These are phyloP conservation scores for Metschnikowia proteae DNA, from an alignment of 805 yeast species.

Conservation along the genomic window DNA sequence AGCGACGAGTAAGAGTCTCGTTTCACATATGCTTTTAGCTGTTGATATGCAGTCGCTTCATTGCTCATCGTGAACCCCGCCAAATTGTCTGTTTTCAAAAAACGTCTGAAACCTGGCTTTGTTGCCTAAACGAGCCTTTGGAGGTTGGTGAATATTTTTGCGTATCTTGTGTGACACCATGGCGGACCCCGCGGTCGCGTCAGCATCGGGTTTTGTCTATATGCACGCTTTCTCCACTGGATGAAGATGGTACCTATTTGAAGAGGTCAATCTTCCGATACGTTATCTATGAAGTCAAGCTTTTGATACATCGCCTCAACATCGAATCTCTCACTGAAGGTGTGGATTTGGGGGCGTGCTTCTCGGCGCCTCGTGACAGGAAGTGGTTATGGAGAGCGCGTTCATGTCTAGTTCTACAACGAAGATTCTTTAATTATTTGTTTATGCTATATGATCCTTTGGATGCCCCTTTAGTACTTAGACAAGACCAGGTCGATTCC, in stretches of 20 bases:
- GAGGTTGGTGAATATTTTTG: not conserved
- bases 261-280: no score
- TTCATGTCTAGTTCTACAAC: no score
- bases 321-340: no score
- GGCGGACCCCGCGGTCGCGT: constrained; percentile 1
- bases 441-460: no score
- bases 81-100: not conserved
- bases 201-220: not conserved
- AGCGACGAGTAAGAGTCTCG: constrained; percentile 59
- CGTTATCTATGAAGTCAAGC: no score
- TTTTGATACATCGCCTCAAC: no score
- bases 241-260: no score
- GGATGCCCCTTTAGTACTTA: constrained; percentile 18
- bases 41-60: not conserved
- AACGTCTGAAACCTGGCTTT: not conserved
- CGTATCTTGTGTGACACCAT: not conserved
- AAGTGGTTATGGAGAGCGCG: no score
- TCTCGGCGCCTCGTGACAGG: no score
- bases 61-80: not conserved
- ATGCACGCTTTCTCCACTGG: not conserved
- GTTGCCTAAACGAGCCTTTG: not conserved
- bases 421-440: no score
- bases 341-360: no score
- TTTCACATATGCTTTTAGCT: constrained; percentile 22
- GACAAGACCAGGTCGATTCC: constrained; percentile 39